Conservation (phyloP, 257 asterid species). For the Plantago major region DNA sequence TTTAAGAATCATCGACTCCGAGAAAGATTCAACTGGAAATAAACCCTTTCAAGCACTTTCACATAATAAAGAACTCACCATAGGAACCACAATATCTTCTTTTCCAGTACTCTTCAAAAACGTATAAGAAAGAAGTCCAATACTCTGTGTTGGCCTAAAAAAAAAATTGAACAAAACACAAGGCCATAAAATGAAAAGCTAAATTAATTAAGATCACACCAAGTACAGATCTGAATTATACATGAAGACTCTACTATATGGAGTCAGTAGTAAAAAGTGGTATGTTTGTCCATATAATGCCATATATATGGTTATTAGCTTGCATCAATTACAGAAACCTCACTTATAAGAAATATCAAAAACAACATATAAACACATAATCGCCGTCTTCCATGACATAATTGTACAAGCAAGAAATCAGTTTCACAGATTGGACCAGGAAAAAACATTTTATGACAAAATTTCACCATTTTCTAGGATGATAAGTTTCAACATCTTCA, state of each 20-base stretch:
- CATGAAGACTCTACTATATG: background rate
- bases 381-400: too few species aligned
- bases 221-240: background rate
- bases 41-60: conserved; percentile 4
- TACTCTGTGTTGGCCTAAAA: conserved; percentile 71
- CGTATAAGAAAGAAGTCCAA: conserved; percentile 83
- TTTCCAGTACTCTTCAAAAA: conserved; percentile 75
- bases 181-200: background rate
- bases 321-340: too few species aligned
- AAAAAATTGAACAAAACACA: conserved; percentile 21
- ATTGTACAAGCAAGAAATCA: too few species aligned
- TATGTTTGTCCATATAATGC: too few species aligned
- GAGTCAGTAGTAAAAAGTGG: too few species aligned
- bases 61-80: conserved; percentile 44
- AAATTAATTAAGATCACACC: background rate
- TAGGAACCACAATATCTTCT: conserved; percentile 89
- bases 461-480: too few species aligned
- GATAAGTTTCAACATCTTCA: too few species aligned
- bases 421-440: too few species aligned
- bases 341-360: too few species aligned
- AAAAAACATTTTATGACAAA: too few species aligned
- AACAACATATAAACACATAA: too few species aligned
- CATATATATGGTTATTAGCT: too few species aligned
- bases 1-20: background rate
- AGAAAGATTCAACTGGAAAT: conserved; percentile 5